Conservation (phyloP, 768 basidiomycete genomes). For the Pulveroboletus sp. region DNA sequence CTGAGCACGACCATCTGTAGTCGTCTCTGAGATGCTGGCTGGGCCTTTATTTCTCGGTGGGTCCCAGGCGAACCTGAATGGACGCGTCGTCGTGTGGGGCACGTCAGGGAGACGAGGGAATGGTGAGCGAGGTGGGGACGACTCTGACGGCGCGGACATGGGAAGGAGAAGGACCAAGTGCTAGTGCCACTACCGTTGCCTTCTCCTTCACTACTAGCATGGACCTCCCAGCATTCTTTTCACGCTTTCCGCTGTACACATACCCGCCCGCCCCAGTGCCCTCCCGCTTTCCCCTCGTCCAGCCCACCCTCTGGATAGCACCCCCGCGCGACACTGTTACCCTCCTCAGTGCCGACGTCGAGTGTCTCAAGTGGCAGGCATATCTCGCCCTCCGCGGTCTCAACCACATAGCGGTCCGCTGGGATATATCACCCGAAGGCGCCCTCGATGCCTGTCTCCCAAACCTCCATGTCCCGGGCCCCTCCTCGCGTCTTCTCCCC, state of each 20-base stretch:
- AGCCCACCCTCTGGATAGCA: slow-evolving; percentile 63
- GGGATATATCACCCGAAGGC: slow-evolving; percentile 66
- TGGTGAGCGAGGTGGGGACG: slow-evolving; percentile 42
- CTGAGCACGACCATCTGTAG: slow-evolving; percentile 55
- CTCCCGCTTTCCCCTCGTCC: slow-evolving; percentile 19
- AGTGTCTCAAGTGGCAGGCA: slow-evolving; percentile 89
- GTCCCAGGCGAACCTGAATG: slow-evolving; percentile 78
- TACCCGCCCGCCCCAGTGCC: slow-evolving; percentile 38
- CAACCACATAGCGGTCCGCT: slow-evolving; percentile 48
- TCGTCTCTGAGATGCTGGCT: slow-evolving; percentile 70
- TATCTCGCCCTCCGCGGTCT: slow-evolving; percentile 60
- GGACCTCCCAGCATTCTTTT: slow-evolving; percentile 44
- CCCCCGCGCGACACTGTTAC: slow-evolving; percentile 36
- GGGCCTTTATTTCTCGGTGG: slow-evolving; percentile 55
- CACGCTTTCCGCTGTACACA: slow-evolving; percentile 56
- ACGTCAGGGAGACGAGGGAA: slow-evolving; percentile 39
- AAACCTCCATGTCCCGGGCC: slow-evolving; percentile 55
- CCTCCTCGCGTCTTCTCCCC: slow-evolving; percentile 50
- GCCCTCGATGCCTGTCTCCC: slow-evolving; percentile 66
- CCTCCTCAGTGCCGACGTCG: slow-evolving; percentile 68
- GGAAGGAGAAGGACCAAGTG: background rate
- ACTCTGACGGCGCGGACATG: slow-evolving; percentile 52
- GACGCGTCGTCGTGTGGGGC: slow-evolving; percentile 40
- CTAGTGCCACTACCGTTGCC: background rate
- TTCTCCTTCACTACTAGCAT: slow-evolving; percentile 19